phyloP scores from a whole-genome alignment of 2,329 filamentous ascomycete genomes.

The Fusarium sp. region DNA sequence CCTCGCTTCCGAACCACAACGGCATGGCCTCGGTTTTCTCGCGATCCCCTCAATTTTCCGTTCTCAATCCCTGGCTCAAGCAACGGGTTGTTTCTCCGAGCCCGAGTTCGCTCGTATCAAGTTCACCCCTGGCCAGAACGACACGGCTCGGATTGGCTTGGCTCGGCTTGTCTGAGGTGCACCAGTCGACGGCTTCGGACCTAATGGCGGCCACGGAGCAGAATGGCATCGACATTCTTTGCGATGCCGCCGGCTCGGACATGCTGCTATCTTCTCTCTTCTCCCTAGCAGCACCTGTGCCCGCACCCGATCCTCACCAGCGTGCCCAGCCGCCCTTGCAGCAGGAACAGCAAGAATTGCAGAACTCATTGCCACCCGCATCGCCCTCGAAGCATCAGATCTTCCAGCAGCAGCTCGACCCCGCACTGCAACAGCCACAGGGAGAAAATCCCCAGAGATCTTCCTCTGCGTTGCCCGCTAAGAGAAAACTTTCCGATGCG shows the following conservation, averaged over 20 bases:
- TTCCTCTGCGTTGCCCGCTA: conserved; percentile 30
- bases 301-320: conserved; percentile 34
- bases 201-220: conserved; percentile 41
- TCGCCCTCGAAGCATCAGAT: conserved; percentile 30
- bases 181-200: not conserved
- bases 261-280: conserved; percentile 44
- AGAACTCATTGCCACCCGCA: conserved; percentile 23
- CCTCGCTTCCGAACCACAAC: conserved; percentile 35
- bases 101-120: not conserved
- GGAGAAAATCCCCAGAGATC: conserved; percentile 19
- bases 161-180: conserved; percentile 12
- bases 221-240: conserved; percentile 45
- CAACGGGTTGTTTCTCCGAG: not conserved
- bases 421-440: conserved; percentile 23
- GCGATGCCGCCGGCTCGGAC: conserved; percentile 44
- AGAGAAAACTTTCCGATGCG: conserved; percentile 42
- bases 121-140: not conserved
- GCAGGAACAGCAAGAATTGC: conserved; percentile 33
- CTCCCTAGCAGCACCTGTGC: conserved; percentile 37
- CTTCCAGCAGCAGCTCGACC: conserved; percentile 34
- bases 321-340: conserved; percentile 22
- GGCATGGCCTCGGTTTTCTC: conserved; percentile 17
- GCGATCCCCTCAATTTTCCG: conserved; percentile 22
- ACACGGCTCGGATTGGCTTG: conserved; percentile 18
- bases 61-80: conserved; percentile 10